phyloP scores from a whole-genome alignment of 306 rosid genomes.

The Elaeagnus macrophylla region DNA sequence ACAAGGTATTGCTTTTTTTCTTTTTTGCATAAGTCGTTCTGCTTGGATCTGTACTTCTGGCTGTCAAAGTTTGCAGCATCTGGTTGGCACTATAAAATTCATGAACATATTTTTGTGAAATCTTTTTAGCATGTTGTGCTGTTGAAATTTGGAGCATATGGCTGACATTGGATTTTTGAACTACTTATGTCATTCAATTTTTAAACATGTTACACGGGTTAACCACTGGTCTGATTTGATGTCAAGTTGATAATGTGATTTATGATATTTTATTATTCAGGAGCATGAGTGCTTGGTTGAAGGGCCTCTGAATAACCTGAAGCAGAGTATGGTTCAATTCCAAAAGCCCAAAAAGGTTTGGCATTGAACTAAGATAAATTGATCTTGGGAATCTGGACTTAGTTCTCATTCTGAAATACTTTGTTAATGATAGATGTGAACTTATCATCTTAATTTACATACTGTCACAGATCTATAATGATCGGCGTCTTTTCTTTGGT shows the following conservation, averaged over 20 bases:
- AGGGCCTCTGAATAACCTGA: constrained; percentile 91
- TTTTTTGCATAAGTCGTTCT: not conserved
- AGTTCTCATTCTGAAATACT: not conserved
- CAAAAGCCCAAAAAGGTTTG: constrained; percentile 97
- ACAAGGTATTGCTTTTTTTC: constrained; percentile 53
- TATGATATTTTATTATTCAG: constrained; percentile 25
- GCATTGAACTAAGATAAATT: not conserved
- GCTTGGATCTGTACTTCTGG: too few relatives aligned
- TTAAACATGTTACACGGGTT: too few relatives aligned
- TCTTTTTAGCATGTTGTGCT: too few relatives aligned
- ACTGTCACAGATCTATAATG: constrained; percentile 70
- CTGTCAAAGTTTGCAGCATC: too few relatives aligned
- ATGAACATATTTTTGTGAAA: too few relatives aligned
- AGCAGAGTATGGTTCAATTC: constrained; percentile 99
- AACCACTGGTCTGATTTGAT: too few relatives aligned
- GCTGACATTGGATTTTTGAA: too few relatives aligned
- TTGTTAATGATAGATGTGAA: not conserved
- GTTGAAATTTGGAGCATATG: too few relatives aligned
- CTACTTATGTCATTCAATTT: too few relatives aligned
- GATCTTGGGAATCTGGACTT: not conserved
- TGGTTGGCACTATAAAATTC: too few relatives aligned
- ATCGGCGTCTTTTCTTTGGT: constrained; percentile 81
- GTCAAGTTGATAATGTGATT: not conserved
- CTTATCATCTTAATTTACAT: constrained; percentile 13
- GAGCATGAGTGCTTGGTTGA: constrained; percentile 99